Evolutionary conservation across 2,329 filamentous ascomycete genomes (phyloP), one percentile per base, ranked within the genome.

Genomic region (Aspergillus jensenii): DNA sequence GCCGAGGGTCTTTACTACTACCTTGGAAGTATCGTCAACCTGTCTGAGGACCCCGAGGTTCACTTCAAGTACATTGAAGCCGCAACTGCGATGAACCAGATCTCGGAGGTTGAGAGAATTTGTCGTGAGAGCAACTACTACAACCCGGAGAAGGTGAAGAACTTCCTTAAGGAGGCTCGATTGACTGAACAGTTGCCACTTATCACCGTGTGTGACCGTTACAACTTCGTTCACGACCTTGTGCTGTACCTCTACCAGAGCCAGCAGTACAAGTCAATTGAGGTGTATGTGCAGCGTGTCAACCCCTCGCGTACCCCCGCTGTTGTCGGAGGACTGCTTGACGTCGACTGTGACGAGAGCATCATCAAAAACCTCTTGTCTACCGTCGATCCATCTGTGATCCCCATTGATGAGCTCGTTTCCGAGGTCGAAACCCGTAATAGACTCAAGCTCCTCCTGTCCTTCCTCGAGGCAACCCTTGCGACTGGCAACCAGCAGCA

Each of bases 11-110:
- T 99, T 4, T 99, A 95, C 84, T 97, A 96, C 81, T 99, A 97
- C 79, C 87, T 99, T 15, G 95, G 95, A 61, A 96, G 93, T 74
- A 96, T 99, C 67, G 93, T 99, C 77, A 99, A 99, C 74, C 82
- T 99, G 48, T 96, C 91, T 58, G 91, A 98, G 75, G 95, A 98
- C 68, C 84, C 90, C 21, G 95, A 99, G 72, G 95, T 99, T 31
- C 90, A 95, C 73, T 99, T 97, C 87, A 99, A 99, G 83, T 99
- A 99, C 77, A 96, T 99, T 59, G 93, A 99, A 78, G 92, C 95
- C 56, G 95, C 96, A 33, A 96, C 93, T 23, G 90, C 88, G 71
- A 96, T 96, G 86, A 87, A 89, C 31, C 93, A 99, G 77, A 86
- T 96, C 71, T 93, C 91, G 65, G 95, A 99, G 72, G 95, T 99